Conservation (phyloP, 2,329 filamentous ascomycete species). For the Furcasterigmium sp. region DNA sequence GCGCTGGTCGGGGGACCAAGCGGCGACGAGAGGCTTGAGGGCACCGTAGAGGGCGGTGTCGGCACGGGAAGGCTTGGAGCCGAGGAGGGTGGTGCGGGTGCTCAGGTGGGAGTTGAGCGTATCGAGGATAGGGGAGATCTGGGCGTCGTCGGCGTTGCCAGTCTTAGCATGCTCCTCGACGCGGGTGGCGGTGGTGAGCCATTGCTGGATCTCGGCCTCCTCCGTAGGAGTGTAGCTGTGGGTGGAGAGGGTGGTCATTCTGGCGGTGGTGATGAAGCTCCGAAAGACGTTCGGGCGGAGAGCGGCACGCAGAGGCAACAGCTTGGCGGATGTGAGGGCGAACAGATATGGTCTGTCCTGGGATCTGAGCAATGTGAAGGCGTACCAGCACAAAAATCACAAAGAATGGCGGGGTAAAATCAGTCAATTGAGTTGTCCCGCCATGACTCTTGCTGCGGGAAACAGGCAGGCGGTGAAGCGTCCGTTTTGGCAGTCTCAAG, state of each 20-base stretch:
- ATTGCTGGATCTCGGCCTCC: conserved; percentile 83
- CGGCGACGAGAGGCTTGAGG: conserved; percentile 69
- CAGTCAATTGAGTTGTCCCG: not conserved
- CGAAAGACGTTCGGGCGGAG: conserved; percentile 26
- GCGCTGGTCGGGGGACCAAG: conserved; percentile 79
- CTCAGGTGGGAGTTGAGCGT: conserved; percentile 83
- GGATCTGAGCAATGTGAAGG: conserved; percentile 7
- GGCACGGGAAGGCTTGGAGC: conserved; percentile 81
- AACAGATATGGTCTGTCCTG: conserved; percentile 2
- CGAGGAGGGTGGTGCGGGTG: conserved; percentile 82
- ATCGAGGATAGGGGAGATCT: conserved; percentile 65
- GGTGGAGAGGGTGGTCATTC: conserved; percentile 61
- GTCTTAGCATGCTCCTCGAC: conserved; percentile 46
- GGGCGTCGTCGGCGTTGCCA: conserved; percentile 46
- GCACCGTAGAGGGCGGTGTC: conserved; percentile 80
- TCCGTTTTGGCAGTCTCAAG: no score
- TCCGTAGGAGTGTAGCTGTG: conserved; percentile 72
- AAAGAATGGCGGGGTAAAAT: not conserved
- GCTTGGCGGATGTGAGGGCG: conserved; percentile 23
- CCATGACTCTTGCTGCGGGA: not conserved
- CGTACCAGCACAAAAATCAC: not conserved
- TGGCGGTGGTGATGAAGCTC: conserved; percentile 33
- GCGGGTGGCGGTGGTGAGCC: conserved; percentile 72
- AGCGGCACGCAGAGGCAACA: conserved; percentile 38
- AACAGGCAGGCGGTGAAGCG: not conserved